A percentile compares a stretch with the other conserved stretches of the same genome.
phyloP scores from a whole-genome alignment of 1,284 basidiomycete genomes.

The Takashimella tepidaria region DNA sequence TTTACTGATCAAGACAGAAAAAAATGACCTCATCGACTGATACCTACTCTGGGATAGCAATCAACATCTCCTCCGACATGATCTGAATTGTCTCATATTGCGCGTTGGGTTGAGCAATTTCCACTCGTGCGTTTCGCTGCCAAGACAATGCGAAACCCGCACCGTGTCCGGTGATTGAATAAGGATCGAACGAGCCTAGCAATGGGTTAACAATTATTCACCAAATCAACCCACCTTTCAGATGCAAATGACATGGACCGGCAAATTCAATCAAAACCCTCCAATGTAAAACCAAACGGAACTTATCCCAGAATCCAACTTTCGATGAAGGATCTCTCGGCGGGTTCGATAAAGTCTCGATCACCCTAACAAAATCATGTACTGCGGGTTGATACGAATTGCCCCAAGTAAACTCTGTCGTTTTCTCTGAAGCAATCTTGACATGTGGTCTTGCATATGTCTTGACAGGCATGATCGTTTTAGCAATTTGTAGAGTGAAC shows the following conservation, averaged over 20 bases:
- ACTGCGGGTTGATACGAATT: constrained; percentile 81
- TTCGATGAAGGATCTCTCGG: constrained; percentile 81
- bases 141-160: constrained; percentile 87
- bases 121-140: constrained; percentile 68
- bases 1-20: too few species aligned
- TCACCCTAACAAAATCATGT: constrained; percentile 76
- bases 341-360: constrained; percentile 76
- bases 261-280: constrained; percentile 65
- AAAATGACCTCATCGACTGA: too few species aligned
- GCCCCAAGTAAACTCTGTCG: constrained; percentile 82
- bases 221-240: constrained; percentile 62
- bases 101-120: constrained; percentile 67
- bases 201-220: constrained; percentile 8
- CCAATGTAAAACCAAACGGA: constrained; percentile 82
- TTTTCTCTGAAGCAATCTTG: constrained; percentile 59
- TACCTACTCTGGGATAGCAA: constrained; percentile 80
- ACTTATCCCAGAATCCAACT: constrained; percentile 93
- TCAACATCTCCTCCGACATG: constrained; percentile 68
- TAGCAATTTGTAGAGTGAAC: constrained; percentile 69
- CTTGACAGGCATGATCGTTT: constrained; percentile 93
- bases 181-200: constrained; percentile 77
- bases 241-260: constrained; percentile 69
- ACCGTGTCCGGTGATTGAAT: constrained; percentile 65
- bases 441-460: constrained; percentile 77
- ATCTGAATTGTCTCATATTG: constrained; percentile 81